These are phyloP conservation scores for Chalara sp. DNA, from an alignment of 2,329 filamentous ascomycete genomes.

Conservation along the genomic window DNA sequence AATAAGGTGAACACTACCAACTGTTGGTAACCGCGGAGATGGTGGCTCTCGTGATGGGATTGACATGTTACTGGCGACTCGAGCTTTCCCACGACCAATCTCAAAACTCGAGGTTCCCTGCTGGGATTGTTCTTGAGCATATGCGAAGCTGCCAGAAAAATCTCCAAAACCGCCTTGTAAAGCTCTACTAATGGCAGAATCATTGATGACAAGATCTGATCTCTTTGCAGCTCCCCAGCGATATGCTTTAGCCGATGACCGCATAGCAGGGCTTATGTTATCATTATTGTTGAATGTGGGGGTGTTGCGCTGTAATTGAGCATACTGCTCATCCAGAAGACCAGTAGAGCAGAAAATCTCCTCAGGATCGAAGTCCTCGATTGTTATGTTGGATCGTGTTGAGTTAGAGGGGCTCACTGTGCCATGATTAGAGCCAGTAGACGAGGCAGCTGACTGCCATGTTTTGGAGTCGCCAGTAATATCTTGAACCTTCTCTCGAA, in stretches of 20 bases:
- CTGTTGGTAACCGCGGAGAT: too few relatives aligned
- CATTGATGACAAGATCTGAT: slow-evolving; percentile 32
- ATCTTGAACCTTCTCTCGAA: slow-evolving; percentile 17
- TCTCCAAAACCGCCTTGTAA: slow-evolving; percentile 36
- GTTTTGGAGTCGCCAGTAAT: neutral
- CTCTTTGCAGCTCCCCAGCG: slow-evolving; percentile 23
- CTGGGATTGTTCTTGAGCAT: slow-evolving; percentile 18
- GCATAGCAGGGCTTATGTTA: slow-evolving; percentile 19
- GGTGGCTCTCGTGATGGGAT: too few relatives aligned
- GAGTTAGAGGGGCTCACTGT: slow-evolving; percentile 13
- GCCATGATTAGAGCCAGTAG: slow-evolving; percentile 23
- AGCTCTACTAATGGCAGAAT: slow-evolving; percentile 35
- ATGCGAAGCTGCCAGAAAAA: slow-evolving; percentile 43
- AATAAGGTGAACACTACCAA: too few relatives aligned
- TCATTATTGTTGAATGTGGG: slow-evolving; percentile 2
- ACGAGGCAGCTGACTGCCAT: slow-evolving; percentile 16
- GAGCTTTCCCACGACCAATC: too few relatives aligned
- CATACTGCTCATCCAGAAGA: slow-evolving; percentile 3
- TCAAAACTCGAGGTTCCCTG: slow-evolving; percentile 23
- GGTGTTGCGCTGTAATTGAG: too few relatives aligned
- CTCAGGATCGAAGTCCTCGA: slow-evolving; percentile 19
- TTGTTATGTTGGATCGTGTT: slow-evolving; percentile 11
- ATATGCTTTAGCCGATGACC: slow-evolving; percentile 28
- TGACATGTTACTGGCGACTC: too few relatives aligned
- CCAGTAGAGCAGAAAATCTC: slow-evolving; percentile 18